Evolutionary conservation across 2,329 filamentous ascomycete genomes (phyloP), one percentile per base, ranked within the genome.

Genomic region (Dactylellina leptospora): DNA sequence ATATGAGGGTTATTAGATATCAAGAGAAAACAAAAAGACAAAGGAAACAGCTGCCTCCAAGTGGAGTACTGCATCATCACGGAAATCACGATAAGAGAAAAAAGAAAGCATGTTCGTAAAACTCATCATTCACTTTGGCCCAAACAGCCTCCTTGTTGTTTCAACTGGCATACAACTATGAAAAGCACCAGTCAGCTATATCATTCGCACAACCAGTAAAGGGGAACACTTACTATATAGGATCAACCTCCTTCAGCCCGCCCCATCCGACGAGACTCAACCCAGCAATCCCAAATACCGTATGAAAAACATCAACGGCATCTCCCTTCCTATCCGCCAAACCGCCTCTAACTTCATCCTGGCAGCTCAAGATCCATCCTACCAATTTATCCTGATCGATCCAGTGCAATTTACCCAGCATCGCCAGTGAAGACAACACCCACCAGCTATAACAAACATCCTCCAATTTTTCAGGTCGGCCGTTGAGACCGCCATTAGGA

Each of bases 401-500:
- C 95, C 95, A 99, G 79, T 97, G 91, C 58, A 92, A 85, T 61
- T 89, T 88, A 59, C 85, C 88, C 75, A 99, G 90, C 85, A 97
- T 97, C 47, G 90, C 89, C 75, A 99, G 82, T 79, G 93, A 96
- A 78, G 91, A 93, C 78, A 93, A 82, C 45, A 97, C 95, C 95
- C 95, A 99, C 95, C 95, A 99, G 79, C 92, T 96, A 81, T 99
- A 99, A 82, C 95, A 99, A 11, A 96, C 93, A 79, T 99, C 95
- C 79, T 96, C 93, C 74, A 90, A 82, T 83, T 99, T 99, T 81
- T 97, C 95, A 0, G 95, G 95, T 51, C 95, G 86, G 1, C 95
- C 95, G 79, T 99, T 99, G 54, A 99, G 82, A 0, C 95, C 95
- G 27, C 95, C 95, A 50, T 88, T 89, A 8, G 91, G 86, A 25